Evolutionary conservation across 176 grass and related monocot species (phyloP), one percentile per base, ranked within the genome.

Genomic region (Raddia distichophylla): DNA sequence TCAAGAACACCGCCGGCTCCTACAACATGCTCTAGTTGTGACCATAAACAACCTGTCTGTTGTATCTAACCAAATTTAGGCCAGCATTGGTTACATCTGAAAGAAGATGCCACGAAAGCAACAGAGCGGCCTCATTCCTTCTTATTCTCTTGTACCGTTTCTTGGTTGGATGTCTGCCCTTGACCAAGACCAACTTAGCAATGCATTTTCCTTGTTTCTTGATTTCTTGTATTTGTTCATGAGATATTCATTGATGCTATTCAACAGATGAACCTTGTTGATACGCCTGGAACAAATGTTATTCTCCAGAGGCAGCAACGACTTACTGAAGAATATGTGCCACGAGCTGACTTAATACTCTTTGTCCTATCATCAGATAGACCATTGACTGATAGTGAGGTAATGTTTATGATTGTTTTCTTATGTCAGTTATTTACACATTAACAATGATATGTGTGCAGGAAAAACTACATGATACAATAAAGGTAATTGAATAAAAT

Each of bases 221-320:
- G 20, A 63, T 33, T 78, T 81, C 48, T 70, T 79, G 27, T 70
- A 50, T 40, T 40, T 79, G 55, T 69, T 77, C 20, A 34, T 77
- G 49, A 71, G 6, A 76, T 74, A 20, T 60, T 76, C 44, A 20
- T 81, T 73, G 69, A 11, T 64, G 76, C 73, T 70, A 56, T 80
- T 73, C 59, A 85, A 87, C 89, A 99, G 96, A 99, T 99, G 93
- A 99, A 91, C 80, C 82, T 95, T 77, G 96, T 99, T 50, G 96
- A 99, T 88, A 99, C 96, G 55, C 96, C 93, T 74, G 96, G 96
- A 88, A 99, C 96, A 85, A 99, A 99, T 91, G 96, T 99, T 42
- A 99, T 99, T 90, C 92, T 99, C 74, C 96, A 95, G 80, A 95
- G 96, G 76, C 96, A 99, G 83, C 96, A 99, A 82, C 89, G 85